A percentile compares a stretch with the other conserved stretches of the same genome.
phyloP scores from a whole-genome alignment of 148 eudicot genomes.

The Vaccinium myrtillus region DNA sequence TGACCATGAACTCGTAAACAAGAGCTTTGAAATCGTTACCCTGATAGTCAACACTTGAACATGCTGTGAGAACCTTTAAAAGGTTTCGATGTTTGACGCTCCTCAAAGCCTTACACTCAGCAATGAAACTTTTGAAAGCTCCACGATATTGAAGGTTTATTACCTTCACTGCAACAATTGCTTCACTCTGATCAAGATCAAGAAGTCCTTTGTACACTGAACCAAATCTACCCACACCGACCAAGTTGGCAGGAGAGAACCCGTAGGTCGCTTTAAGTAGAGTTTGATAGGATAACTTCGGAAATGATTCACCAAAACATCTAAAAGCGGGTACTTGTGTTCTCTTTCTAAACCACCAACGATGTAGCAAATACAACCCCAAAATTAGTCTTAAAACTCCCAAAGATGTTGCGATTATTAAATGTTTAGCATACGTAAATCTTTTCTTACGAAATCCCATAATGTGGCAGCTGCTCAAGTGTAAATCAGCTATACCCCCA shows the following conservation, averaged over 20 bases:
- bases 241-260: too few relatives aligned
- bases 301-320: neutral
- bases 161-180: constrained; percentile 3
- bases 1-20: too few relatives aligned
- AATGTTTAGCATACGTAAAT: neutral
- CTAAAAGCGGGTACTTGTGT: neutral
- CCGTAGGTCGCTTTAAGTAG: neutral
- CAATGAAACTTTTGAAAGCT: too few relatives aligned
- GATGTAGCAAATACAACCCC: neutral
- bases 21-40: too few relatives aligned
- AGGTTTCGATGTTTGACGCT: too few relatives aligned
- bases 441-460: neutral
- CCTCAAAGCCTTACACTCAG: too few relatives aligned
- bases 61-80: too few relatives aligned
- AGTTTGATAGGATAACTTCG: constrained; percentile 4
- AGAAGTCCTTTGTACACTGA: neutral
- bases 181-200: neutral
- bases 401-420: neutral
- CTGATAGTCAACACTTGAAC: too few relatives aligned
- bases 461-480: constrained; percentile 21
- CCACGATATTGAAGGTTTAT: too few relatives aligned
- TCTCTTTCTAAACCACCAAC: neutral
- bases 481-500: constrained; percentile 31
- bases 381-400: neutral
- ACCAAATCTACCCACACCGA: neutral